Percentiles rank a stretch among this genome's conserved stretches.
Conservation (phyloP, 495 filamentous ascomycete genomes). For the Penicillium parvum region DNA sequence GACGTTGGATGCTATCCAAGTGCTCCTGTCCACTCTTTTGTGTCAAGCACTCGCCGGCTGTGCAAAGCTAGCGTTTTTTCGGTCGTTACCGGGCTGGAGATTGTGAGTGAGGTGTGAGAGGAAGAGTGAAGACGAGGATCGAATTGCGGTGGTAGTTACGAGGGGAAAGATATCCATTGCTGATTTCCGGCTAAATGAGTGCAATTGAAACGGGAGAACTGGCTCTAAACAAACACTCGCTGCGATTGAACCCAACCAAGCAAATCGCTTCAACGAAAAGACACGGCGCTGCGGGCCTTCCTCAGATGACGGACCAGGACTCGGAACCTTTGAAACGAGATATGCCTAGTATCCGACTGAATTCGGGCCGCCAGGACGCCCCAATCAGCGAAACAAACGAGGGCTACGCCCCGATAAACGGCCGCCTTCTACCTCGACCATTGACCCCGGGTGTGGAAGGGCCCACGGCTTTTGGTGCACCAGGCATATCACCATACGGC, state of each 20-base stretch:
- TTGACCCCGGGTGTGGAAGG: conserved; percentile 19
- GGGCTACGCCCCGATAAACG: conserved; percentile 18
- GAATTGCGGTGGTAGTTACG: too few species aligned
- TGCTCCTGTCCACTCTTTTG: conserved; percentile 28
- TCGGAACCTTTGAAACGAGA: conserved; percentile 7
- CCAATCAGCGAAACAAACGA: conserved; percentile 36
- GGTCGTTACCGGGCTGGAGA: conserved; percentile 11
- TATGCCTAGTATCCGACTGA: conserved; percentile 55
- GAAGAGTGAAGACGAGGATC: too few species aligned
- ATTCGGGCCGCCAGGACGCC: conserved; percentile 54
- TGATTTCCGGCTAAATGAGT: too few species aligned
- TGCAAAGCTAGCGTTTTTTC: not conserved
- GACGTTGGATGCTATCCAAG: conserved; percentile 27
- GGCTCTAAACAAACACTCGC: too few species aligned
- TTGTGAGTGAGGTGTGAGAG: not conserved
- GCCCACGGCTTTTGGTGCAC: conserved; percentile 8
- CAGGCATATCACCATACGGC: conserved; percentile 26
- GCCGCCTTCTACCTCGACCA: conserved; percentile 21
- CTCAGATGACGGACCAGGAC: conserved; percentile 20
- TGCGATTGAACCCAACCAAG: too few species aligned
- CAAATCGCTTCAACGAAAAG: not conserved
- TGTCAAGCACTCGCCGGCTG: conserved; percentile 12
- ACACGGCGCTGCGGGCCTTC: not conserved
- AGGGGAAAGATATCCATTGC: too few species aligned
- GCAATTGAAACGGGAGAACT: too few species aligned